Conservation (phyloP, 441 rosid genomes). For the Sinapis alba region DNA sequence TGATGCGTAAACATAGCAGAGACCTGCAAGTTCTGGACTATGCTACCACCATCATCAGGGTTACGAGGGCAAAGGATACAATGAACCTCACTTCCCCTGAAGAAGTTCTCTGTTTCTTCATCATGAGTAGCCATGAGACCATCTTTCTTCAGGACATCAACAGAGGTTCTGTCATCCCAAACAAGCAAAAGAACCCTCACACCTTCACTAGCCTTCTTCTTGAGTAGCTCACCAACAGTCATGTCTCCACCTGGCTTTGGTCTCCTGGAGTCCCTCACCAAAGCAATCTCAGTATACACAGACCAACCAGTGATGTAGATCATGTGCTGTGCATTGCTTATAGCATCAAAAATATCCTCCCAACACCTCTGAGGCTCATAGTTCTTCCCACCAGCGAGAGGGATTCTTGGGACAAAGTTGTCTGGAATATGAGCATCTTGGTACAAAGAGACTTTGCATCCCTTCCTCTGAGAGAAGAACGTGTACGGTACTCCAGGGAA, state of each 20-base stretch:
- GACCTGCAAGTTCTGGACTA: slow-evolving; percentile 76
- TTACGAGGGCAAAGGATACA: slow-evolving; percentile 92
- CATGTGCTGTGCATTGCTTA: slow-evolving; percentile 78
- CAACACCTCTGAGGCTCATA: slow-evolving; percentile 96
- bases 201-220: slow-evolving; percentile 94
- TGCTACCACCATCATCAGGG: slow-evolving; percentile 97
- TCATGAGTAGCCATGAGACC: slow-evolving; percentile 99
- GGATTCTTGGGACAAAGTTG: slow-evolving; percentile 76
- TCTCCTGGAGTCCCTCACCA: slow-evolving; percentile 91
- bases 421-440: slow-evolving; percentile 97
- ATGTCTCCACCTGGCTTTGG: slow-evolving; percentile 97
- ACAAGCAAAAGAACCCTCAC: slow-evolving; percentile 89
- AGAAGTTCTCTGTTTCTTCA: slow-evolving; percentile 76
- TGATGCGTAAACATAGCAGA: slow-evolving; percentile 98
- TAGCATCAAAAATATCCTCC: slow-evolving; percentile 95
- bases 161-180: slow-evolving; percentile 99
- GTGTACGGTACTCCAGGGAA: slow-evolving; percentile 96
- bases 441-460: slow-evolving; percentile 89
- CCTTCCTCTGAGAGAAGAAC: slow-evolving; percentile 80
- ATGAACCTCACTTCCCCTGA: slow-evolving; percentile 71
- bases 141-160: slow-evolving; percentile 78
- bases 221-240: slow-evolving; percentile 81
- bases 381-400: slow-evolving; percentile 90
- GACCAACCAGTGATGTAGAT: slow-evolving; percentile 99
- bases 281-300: slow-evolving; percentile 79